Evolutionary conservation across 2,329 filamentous ascomycete genomes (phyloP).

Genomic region (Helotiales sp.): DNA sequence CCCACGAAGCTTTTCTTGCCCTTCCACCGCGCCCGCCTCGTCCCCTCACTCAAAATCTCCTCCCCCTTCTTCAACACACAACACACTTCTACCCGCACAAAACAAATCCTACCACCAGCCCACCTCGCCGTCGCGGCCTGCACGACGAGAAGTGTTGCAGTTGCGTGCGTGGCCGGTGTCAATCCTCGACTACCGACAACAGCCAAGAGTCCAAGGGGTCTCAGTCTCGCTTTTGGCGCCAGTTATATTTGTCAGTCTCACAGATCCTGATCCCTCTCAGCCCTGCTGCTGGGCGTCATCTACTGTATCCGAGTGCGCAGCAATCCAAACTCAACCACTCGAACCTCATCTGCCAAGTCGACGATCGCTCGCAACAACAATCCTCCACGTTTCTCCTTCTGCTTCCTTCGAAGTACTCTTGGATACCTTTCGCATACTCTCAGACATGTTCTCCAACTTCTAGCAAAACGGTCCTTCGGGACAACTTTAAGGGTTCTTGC

Average conservation of each 20-base stretch:
- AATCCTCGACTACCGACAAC: constrained; percentile 1
- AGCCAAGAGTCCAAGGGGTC: constrained; percentile 4
- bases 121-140: not conserved
- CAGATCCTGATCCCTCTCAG: constrained; percentile 4
- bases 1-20: not conserved
- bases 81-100: not conserved
- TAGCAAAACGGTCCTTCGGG: constrained; percentile 47
- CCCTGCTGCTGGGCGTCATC: constrained; percentile 5
- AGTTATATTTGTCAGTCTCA: constrained; percentile 14
- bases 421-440: constrained; percentile 22
- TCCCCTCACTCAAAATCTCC: not conserved
- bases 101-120: not conserved
- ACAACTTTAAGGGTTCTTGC: constrained; percentile 32
- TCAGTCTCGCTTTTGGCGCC: not conserved
- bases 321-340: not conserved
- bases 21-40: not conserved
- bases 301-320: constrained; percentile 2
- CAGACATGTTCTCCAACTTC: constrained; percentile 37
- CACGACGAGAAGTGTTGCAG: constrained; percentile 5
- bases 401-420: constrained; percentile 22
- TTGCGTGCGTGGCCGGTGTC: not conserved
- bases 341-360: not conserved
- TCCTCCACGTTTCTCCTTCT: constrained; percentile 13
- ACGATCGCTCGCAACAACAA: constrained; percentile 1
- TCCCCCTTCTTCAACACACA: not conserved